Evolutionary conservation across 169 alveolate species (phyloP).

Genomic region (Cryptosporidium felis): DNA sequence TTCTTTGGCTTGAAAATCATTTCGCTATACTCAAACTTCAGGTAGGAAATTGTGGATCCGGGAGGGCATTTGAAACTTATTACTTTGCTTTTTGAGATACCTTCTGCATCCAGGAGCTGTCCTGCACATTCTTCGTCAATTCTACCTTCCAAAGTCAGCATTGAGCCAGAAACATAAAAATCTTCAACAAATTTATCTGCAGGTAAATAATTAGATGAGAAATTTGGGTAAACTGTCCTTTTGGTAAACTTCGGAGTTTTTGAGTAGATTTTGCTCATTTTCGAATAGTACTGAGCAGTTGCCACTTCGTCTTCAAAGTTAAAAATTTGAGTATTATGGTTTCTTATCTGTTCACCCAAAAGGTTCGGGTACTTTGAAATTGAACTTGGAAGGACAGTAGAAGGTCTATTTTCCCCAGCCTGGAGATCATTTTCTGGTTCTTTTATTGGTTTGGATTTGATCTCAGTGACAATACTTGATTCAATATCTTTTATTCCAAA

Average conservation of each 20-base stretch:
- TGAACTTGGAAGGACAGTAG: not conserved
- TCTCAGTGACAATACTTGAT: slow-evolving; percentile 25
- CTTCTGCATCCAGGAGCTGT: slow-evolving; percentile 18
- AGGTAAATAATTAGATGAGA: not conserved
- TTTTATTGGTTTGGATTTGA: not conserved
- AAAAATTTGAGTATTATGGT: not conserved
- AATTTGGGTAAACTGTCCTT: not conserved
- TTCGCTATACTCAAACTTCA: slow-evolving; percentile 32
- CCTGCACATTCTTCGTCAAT: slow-evolving; percentile 34
- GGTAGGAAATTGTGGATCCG: slow-evolving; percentile 36
- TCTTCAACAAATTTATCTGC: not conserved
- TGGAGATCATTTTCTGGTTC: not conserved
- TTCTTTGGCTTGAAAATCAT: slow-evolving; percentile 19
- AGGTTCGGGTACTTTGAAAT: slow-evolving; percentile 14
- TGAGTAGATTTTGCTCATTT: slow-evolving; percentile 18
- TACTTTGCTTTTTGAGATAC: not conserved
- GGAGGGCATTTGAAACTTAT: slow-evolving; percentile 56
- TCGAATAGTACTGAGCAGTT: slow-evolving; percentile 12
- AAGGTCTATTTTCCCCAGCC: not conserved
- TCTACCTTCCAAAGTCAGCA: slow-evolving; percentile 28
- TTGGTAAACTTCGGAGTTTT: not conserved
- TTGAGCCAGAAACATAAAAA: slow-evolving; percentile 31
- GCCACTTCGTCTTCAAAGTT: slow-evolving; percentile 36
- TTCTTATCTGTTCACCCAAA: not conserved
- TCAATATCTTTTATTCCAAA: not conserved